Percentiles rank a stretch among this genome's conserved stretches.
Evolutionary conservation across 2,329 filamentous ascomycete species (phyloP).

Genomic region (Thermomyces lanuginosus): DNA sequence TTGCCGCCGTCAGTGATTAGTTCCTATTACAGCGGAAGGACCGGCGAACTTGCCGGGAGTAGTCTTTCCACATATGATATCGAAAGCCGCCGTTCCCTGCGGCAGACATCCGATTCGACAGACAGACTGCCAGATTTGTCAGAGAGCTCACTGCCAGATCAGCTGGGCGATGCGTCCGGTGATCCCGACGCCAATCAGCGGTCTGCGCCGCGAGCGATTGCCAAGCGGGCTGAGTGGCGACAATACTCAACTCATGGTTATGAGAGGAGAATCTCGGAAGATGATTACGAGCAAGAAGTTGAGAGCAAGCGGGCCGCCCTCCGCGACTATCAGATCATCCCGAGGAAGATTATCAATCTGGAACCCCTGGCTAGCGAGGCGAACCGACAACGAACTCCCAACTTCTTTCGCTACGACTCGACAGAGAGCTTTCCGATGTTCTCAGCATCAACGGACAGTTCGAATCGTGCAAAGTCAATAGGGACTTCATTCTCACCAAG

Average conservation of each 20-base stretch:
- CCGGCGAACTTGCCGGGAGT: conserved; percentile 16
- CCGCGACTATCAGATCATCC: conserved; percentile 33
- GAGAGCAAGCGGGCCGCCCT: conserved; percentile 29
- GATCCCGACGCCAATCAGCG: conserved; percentile 18
- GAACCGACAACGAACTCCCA: conserved; percentile 15
- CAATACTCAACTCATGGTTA: conserved; percentile 12
- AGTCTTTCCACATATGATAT: conserved; percentile 9
- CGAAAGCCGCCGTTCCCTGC: conserved; percentile 9
- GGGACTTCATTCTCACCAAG: conserved; percentile 33
- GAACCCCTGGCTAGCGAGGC: conserved; percentile 22
- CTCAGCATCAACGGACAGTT: conserved; percentile 43
- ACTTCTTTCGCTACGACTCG: conserved; percentile 37
- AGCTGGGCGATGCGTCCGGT: conserved; percentile 10
- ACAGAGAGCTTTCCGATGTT: conserved; percentile 49
- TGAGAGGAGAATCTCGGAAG: conserved; percentile 15
- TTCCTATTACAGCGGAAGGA: conserved; percentile 16
- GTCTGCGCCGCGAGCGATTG: conserved; percentile 26
- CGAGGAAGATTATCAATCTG: conserved; percentile 34
- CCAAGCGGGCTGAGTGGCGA: conserved; percentile 23
- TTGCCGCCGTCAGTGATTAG: conserved; percentile 29
- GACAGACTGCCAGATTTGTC: conserved; percentile 10
- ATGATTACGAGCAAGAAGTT: conserved; percentile 23
- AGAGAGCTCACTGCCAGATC: conserved; percentile 12
- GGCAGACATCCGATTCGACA: conserved; percentile 12
- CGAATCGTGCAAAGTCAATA: conserved; percentile 36